phyloP scores from a whole-genome alignment of 2,329 filamentous ascomycete genomes.

The Ascochyta viciae-villosae region DNA sequence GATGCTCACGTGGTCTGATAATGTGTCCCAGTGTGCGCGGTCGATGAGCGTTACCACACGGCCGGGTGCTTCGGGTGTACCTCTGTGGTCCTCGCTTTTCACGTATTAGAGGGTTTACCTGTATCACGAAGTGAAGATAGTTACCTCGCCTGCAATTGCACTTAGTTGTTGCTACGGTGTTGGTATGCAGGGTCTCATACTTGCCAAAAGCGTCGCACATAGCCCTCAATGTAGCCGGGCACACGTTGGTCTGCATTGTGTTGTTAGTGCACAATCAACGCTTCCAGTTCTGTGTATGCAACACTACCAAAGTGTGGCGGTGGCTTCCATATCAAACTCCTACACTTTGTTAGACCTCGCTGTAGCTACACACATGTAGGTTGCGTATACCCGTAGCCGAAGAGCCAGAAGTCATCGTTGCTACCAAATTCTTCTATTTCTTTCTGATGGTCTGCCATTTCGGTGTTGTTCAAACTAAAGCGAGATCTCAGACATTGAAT shows the following conservation, averaged over 20 bases:
- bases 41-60: conserved; percentile 94
- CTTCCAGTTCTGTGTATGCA: no score
- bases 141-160: conserved; percentile 44
- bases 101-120: conserved; percentile 2
- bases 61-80: conserved; percentile 85
- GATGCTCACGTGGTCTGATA: conserved; percentile 66
- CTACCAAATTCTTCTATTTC: conserved; percentile 44
- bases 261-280: neutral
- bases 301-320: conserved; percentile 85
- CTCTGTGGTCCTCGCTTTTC: conserved; percentile 87
- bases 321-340: conserved; percentile 97
- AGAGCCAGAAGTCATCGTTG: conserved; percentile 85
- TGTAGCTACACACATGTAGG: neutral
- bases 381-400: conserved; percentile 82
- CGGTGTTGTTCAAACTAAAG: neutral
- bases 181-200: conserved; percentile 59
- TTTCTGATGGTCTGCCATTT: conserved; percentile 38
- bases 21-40: conserved; percentile 78
- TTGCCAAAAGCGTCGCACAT: conserved; percentile 98
- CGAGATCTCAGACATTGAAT: neutral
- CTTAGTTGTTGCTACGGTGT: conserved; percentile 25
- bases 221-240: conserved; percentile 89
- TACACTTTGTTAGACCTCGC: conserved; percentile 45
- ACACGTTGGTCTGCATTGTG: conserved; percentile 73
- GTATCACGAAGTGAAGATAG: neutral